Base-by-base conservation (phyloP, 164 flowering plant genomes). In the Chimonanthus praecox region DNA sequence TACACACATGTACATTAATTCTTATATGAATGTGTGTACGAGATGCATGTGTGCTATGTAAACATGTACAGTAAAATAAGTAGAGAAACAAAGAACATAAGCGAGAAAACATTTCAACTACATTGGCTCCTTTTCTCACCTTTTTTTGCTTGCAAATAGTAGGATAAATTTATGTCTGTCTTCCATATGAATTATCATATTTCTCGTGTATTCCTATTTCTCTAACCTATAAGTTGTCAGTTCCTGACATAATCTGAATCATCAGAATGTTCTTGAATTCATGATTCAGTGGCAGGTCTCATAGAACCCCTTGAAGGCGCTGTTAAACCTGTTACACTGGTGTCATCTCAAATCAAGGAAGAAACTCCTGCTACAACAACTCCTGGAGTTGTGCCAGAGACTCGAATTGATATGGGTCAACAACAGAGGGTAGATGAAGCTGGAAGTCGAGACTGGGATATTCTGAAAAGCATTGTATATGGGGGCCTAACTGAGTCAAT, bases 401-500 rank as follows among this genome's bases (percentile, higher is more conserved):
- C 60, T 10, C n/a, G 4, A 8, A 54, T 54, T 54, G 60, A 54
- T 54, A 54, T 54, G 11, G 60, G 60, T 54, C 11, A 10, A 54
- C 60, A 54, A 54, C 60, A 54, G 16, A 54, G n/a, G 16, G 60
- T 54, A n/a, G n/a, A 54, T 54, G n/a, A n/a, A 54, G 15, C 60
- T 54, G 16, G 11, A 3, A n/a, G 16, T 54, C 60, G n/a, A 49
- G 77, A 71, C 20, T 78, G 79, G 84, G 97, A 96, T 62, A 82
- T 96, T 9, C 74, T 96, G 15, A 96, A 91, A 78, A 88, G 94
- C 84, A 88, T 94, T 70, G 91, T 96, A 4, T 94, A 94, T 78
- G 98, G 99, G 69, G 99, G 99, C 58, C 78, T 96, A 69, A 58
- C 81, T 45, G 97, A 96, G 79, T 85, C 88, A 65, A 84, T 92